phyloP scores from a whole-genome alignment of 768 basidiomycete genomes.

The Ramaria sp. region DNA sequence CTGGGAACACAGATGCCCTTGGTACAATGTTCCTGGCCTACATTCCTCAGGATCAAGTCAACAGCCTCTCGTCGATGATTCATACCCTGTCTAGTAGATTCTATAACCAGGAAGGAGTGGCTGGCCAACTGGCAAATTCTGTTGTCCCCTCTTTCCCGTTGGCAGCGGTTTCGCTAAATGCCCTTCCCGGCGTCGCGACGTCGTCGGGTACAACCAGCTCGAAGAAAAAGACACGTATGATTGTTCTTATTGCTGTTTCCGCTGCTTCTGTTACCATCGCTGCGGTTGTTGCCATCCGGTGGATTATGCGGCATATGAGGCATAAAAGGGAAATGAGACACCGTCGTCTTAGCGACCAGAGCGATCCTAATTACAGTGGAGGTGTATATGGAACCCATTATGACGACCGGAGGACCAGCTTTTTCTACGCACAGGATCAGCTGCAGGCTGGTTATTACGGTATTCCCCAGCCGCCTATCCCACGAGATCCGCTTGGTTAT shows the following conservation, averaged over 20 bases:
- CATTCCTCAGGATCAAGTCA: background rate
- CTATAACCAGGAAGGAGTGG: background rate
- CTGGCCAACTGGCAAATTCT: background rate
- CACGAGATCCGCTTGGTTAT: too few species aligned
- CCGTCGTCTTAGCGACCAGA: background rate
- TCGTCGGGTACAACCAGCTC: background rate
- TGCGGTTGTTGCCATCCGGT: constrained; percentile 1
- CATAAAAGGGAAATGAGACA: background rate
- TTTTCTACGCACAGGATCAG: constrained; percentile 7
- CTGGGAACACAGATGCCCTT: background rate
- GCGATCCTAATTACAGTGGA: constrained; percentile 2
- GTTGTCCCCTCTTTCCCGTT: background rate
- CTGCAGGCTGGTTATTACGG: constrained; percentile 1
- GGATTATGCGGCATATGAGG: background rate
- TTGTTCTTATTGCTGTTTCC: background rate
- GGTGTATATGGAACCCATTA: constrained; percentile 8
- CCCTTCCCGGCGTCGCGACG: background rate
- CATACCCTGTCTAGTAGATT: background rate
- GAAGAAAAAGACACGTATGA: background rate
- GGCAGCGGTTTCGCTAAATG: background rate
- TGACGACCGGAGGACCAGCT: constrained; percentile 9
- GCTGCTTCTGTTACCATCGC: background rate
- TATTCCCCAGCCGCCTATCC: background rate
- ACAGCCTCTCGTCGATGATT: background rate
- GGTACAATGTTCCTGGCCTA: background rate